phyloP scores from a whole-genome alignment of 768 basidiomycete species.

The Leccinellum luteum region DNA sequence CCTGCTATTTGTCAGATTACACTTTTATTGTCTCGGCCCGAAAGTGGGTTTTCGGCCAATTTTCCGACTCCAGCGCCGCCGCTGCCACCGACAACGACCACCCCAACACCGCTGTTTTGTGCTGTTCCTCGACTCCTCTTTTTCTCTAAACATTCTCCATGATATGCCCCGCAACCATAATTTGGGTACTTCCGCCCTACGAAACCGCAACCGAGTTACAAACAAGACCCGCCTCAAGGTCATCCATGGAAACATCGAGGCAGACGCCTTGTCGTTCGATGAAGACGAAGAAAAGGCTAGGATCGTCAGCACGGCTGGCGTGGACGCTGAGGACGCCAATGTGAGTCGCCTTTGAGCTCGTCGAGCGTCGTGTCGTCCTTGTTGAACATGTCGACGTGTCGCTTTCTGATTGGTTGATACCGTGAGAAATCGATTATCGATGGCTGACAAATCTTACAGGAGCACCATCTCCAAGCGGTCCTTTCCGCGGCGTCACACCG shows the following conservation, averaged over 20 bases:
- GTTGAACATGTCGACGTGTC: slow-evolving; percentile 45
- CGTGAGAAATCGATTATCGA: slow-evolving; percentile 49
- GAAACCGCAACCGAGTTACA: slow-evolving; percentile 88
- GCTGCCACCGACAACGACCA: slow-evolving; percentile 49
- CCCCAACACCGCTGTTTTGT: slow-evolving; percentile 27
- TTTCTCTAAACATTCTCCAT: slow-evolving; percentile 53
- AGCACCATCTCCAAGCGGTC: slow-evolving; percentile 58
- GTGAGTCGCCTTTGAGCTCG: slow-evolving; percentile 54
- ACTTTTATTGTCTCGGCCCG: slow-evolving; percentile 48
- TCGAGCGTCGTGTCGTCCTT: slow-evolving; percentile 38
- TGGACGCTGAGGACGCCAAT: slow-evolving; percentile 91
- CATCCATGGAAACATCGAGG: slow-evolving; percentile 77
- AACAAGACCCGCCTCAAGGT: slow-evolving; percentile 90
- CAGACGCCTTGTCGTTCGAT: slow-evolving; percentile 74
- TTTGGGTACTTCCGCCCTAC: slow-evolving; percentile 72
- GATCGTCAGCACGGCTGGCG: slow-evolving; percentile 79
- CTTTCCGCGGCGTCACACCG: slow-evolving; percentile 54
- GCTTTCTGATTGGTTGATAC: slow-evolving; percentile 42
- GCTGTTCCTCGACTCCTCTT: slow-evolving; percentile 39
- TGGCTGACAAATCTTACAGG: slow-evolving; percentile 54
- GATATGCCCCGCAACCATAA: slow-evolving; percentile 84
- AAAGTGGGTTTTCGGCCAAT: slow-evolving; percentile 60
- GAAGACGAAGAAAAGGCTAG: slow-evolving; percentile 86
- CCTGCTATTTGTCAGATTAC: slow-evolving; percentile 28
- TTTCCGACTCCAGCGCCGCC: slow-evolving; percentile 59